Percentiles rank a stretch among this genome's conserved stretches.
Conservation (phyloP, 371 early-diverging fungal species). For the Mortierella sp. region DNA sequence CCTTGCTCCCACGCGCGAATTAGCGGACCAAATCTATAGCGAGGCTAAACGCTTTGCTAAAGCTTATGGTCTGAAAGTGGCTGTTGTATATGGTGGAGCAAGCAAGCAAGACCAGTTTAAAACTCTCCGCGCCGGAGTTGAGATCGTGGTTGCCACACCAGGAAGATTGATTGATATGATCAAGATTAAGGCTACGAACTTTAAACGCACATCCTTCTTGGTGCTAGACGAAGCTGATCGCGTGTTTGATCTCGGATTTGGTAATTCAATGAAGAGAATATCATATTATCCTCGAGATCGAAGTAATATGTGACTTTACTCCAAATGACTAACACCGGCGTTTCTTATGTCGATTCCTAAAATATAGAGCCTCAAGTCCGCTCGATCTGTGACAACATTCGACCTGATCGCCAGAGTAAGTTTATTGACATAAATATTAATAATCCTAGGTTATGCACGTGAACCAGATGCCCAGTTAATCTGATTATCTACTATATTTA, state of each 20-base stretch:
- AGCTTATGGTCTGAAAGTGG: constrained; percentile 74
- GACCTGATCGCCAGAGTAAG: constrained; percentile 82
- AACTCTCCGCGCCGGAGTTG: constrained; percentile 83
- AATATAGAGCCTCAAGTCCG: constrained; percentile 91
- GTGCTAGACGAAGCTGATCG: constrained; percentile 97
- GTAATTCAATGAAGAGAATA: constrained; percentile 60
- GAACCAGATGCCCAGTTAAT: neutral
- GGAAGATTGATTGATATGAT: constrained; percentile 98
- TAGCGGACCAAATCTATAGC: constrained; percentile 89
- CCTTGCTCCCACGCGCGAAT: constrained; percentile 90
- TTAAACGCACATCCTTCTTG: constrained; percentile 90
- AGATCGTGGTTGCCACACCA: constrained; percentile 94
- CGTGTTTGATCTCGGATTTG: constrained; percentile 98
- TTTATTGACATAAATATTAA: neutral
- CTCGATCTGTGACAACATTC: constrained; percentile 92
- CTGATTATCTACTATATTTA: constrained; percentile 32
- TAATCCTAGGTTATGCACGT: neutral
- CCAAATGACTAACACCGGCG: neutral
- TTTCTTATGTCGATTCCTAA: neutral
- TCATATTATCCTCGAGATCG: neutral
- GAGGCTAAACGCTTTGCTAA: constrained; percentile 87
- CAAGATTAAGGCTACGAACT: constrained; percentile 87
- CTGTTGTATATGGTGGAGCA: constrained; percentile 94
- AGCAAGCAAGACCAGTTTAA: constrained; percentile 91
- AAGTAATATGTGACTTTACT: neutral